Conservation (phyloP, 306 rosid genomes). For the Geum urbanum region DNA sequence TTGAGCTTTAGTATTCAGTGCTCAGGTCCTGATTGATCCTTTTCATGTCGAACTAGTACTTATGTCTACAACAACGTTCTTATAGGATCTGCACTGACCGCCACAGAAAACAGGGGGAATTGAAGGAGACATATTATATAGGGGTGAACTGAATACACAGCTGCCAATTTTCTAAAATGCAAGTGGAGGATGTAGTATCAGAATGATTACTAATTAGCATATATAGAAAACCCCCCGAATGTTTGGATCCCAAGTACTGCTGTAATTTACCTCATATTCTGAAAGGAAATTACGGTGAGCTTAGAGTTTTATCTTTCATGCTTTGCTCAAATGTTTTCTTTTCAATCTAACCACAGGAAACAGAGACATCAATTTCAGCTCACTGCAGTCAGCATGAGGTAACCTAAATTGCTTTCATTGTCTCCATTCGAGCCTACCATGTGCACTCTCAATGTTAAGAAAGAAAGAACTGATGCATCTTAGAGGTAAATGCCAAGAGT, state of each 20-base stretch:
- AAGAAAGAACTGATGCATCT: neutral
- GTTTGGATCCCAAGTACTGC: neutral
- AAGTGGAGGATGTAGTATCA: conserved; percentile 5
- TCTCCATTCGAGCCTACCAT: conserved; percentile 5
- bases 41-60: neutral
- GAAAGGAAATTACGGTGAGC: neutral
- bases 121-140: neutral
- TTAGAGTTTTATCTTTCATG: neutral
- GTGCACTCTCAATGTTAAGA: neutral
- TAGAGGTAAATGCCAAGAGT: neutral
- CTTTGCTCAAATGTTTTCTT: neutral
- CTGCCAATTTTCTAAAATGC: neutral
- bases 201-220: neutral
- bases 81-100: neutral
- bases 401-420: neutral
- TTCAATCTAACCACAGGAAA: neutral
- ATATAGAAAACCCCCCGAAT: neutral
- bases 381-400: neutral
- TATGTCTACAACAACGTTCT: neutral
- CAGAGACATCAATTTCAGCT: neutral
- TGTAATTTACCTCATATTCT: neutral
- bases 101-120: neutral
- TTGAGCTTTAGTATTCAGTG: neutral
- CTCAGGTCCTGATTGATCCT: neutral
- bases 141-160: neutral